Percentiles rank a stretch among this genome's conserved stretches.
Evolutionary conservation across 139 green algal genomes (phyloP).

Genomic region (Axilococcus clingmanii): DNA sequence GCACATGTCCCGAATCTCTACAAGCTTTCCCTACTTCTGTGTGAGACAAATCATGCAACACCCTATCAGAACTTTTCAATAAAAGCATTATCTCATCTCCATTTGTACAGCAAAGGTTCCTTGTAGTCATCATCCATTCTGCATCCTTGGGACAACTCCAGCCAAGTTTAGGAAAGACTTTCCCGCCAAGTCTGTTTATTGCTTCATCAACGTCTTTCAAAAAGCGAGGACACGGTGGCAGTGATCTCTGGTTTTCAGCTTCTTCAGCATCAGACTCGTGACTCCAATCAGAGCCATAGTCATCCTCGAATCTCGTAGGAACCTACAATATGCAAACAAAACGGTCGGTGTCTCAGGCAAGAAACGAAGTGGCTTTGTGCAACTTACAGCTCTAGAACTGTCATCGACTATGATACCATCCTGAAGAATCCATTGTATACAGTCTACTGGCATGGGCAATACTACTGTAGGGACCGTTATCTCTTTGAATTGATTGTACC

Average conservation of each 20-base stretch:
- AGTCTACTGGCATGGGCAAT: slow-evolving; percentile 33
- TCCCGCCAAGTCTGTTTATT: slow-evolving; percentile 59
- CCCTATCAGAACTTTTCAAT: slow-evolving; percentile 79
- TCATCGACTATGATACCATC: slow-evolving; percentile 47
- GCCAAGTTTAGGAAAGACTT: slow-evolving; percentile 79
- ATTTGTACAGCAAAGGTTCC: slow-evolving; percentile 44
- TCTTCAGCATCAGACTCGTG: no score
- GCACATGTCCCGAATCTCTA: slow-evolving; percentile 14
- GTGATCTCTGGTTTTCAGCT: no score
- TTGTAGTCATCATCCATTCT: slow-evolving; percentile 59
- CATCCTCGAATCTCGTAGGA: no score
- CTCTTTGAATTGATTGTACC: slow-evolving; percentile 34
- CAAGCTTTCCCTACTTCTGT: background rate
- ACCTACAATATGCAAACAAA: no score
- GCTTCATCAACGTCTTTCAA: slow-evolving; percentile 33
- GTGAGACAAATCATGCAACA: slow-evolving; percentile 69
- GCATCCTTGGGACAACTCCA: slow-evolving; percentile 88
- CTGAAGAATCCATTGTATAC: slow-evolving; percentile 49
- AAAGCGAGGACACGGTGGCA: no score
- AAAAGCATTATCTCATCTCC: slow-evolving; percentile 78
- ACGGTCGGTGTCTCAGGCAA: no score
- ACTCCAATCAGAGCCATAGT: no score
- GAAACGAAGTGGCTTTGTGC: no score
- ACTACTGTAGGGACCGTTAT: slow-evolving; percentile 24
- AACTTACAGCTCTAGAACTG: slow-evolving; percentile 33